Evolutionary conservation across 805 yeast genomes (phyloP).

Genomic region (Metahyphopichia silvanorum): DNA sequence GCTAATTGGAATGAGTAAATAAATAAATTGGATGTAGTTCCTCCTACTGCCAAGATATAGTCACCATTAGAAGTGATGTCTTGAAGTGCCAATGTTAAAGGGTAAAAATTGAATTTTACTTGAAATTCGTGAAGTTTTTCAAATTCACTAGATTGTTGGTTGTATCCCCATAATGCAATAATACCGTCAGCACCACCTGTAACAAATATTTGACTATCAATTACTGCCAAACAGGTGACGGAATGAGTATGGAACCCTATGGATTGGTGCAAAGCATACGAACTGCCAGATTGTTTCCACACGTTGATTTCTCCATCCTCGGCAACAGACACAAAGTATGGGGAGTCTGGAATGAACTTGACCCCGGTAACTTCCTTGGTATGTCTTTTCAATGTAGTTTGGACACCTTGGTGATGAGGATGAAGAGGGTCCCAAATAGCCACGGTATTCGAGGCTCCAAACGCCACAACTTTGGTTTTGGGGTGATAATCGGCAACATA

Average conservation of each 20-base stretch:
- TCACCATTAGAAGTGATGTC: conserved; percentile 26
- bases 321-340: conserved; percentile 54
- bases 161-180: conserved; percentile 49
- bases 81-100: conserved; percentile 30
- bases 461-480: conserved; percentile 49
- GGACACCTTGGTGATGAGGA: conserved; percentile 42
- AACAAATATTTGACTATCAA: conserved; percentile 36
- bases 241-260: conserved; percentile 45
- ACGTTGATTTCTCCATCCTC: conserved; percentile 63
- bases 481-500: conserved; percentile 53
- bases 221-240: conserved; percentile 51
- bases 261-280: conserved; percentile 27
- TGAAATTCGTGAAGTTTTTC: conserved; percentile 25
- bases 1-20: conserved; percentile 46
- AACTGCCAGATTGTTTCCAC: conserved; percentile 44
- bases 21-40: conserved; percentile 55
- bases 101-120: conserved; percentile 46
- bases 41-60: conserved; percentile 66
- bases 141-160: conserved; percentile 12
- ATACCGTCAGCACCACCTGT: conserved; percentile 67
- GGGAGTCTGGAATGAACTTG: conserved; percentile 42
- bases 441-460: conserved; percentile 63
- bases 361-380: conserved; percentile 64
- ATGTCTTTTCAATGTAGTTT: conserved; percentile 58
- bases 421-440: conserved; percentile 69